Conservation (phyloP, 164 flowering plant genomes). For the Magnolia sinica region DNA sequence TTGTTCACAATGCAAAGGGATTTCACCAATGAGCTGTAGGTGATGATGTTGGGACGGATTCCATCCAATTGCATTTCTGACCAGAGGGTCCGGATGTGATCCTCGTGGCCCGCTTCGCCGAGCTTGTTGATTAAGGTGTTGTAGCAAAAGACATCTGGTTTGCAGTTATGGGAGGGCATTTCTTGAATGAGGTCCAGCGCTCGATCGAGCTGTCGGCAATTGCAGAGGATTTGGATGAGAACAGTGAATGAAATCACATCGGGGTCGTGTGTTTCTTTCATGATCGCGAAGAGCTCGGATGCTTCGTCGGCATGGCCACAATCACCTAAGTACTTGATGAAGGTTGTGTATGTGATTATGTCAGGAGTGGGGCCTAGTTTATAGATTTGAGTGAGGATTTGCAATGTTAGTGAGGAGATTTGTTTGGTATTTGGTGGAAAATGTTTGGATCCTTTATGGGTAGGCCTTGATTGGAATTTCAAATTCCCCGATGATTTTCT, state of each 20-base stretch:
- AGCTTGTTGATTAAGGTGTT: constrained; percentile 23
- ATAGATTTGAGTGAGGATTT: constrained; percentile 20
- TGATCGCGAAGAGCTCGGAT: constrained; percentile 16
- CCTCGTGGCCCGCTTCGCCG: constrained; percentile 17
- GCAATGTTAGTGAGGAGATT: constrained; percentile 18
- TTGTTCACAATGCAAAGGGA: constrained; percentile 11
- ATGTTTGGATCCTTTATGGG: not conserved
- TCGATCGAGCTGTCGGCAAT: constrained; percentile 12
- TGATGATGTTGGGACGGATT: constrained; percentile 17
- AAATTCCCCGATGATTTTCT: not conserved
- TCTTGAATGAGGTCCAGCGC: constrained; percentile 16
- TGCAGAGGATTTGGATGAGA: constrained; percentile 15
- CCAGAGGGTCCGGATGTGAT: constrained; percentile 10
- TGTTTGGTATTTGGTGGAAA: not conserved
- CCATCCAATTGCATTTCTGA: constrained; percentile 15
- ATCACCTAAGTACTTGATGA: constrained; percentile 21
- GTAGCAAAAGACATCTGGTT: constrained; percentile 21
- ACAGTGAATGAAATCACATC: constrained; percentile 23
- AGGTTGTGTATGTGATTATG: constrained; percentile 22
- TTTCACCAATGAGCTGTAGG: constrained; percentile 22
- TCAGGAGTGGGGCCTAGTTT: constrained; percentile 18
- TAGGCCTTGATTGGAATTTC: not conserved
- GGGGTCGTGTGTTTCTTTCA: constrained; percentile 19
- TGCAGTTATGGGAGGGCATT: constrained; percentile 17
- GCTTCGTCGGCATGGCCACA: constrained; percentile 19